Base-by-base conservation (phyloP, 192 early-diverging fungal genomes). In the Geosiphon pyriformis region DNA sequence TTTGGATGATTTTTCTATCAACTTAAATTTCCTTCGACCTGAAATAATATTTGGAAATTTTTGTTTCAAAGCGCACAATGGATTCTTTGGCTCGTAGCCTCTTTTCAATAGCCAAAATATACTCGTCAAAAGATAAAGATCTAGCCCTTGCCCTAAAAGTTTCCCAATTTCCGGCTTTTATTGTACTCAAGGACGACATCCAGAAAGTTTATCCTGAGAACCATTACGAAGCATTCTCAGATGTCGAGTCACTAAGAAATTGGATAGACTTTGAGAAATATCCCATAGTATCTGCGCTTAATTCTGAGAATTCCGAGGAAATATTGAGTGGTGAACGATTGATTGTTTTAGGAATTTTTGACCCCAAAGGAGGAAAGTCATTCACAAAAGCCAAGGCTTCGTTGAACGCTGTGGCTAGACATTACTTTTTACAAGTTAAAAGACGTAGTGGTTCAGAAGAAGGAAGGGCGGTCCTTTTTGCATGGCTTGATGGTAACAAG, bases 221-320 rank as follows among this genome's bases (percentile, higher is more conserved):
- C 12, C 67, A 65, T 30, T 18, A 46, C 15, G 50, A 65, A 2
- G 65, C 53, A 3, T 53, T 72, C 17, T 35, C 69, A 22, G 64
- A 83, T 67, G 62, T 65, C n/a, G 73, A 75, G 42, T 34, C 69
- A 22, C 60, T 87, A 17, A 76, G 78, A 57, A 72, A 76, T 56
- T 90, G 85, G 84, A 83, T 91, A 57, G 74, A 82, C 18, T 74
- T 68, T 33, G 83, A 89, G 72, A 85, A 87, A 50, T 80, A 83
- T 62, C 84, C 90, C 15, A 67, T 90, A 26, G 80, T 90, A 11
- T 77, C 87, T 1, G 72, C 81, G 32, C 67, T 94, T 18, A 78
- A 75, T n/a, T 77, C 81, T 57, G 76, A 78, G 27, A 93, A 92
- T 64, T 78, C 88, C 17, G 84, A 88, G 33, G 77, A 81, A 1